Base-by-base conservation (phyloP, 2,329 filamentous ascomycete species). In the Colletotrichum sublineola region DNA sequence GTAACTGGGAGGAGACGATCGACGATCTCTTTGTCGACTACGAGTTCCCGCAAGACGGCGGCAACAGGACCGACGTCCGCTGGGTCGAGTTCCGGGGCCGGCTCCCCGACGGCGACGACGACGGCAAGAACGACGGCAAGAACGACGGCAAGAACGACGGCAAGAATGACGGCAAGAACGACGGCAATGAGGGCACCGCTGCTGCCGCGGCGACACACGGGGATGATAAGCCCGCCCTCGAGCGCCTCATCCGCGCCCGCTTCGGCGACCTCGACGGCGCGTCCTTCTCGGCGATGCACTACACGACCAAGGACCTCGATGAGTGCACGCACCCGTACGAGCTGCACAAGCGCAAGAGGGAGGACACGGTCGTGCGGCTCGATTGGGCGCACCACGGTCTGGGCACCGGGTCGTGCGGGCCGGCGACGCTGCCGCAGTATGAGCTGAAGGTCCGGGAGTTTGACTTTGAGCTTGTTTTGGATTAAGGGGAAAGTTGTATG, bases 1-100 rank as follows among this genome's bases (percentile, higher is more conserved):
- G 89, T 8, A 87, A 85, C 61, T 90, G 85, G 81, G 82, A 82
- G 2, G 75, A 78, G 14, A 75, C 75, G 1, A 81, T 90, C 1
- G 86, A 88, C 58, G 82, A 86, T 1, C 81, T 93, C 0, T 89
- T 86, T 78, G 84, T 87, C 1, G 84, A 88, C 55, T 93, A 92
- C 77, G 91, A 94, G 74, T 90, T 89, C 67, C 92, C 91, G 0
- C 92, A 94, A 78, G 92, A 94, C 71, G 86, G 84, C 42, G 89
- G 90, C 0, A 93, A 93, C 78, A 84, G 89, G 24, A 90, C 88
- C 0, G 91, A 93, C 75, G 87, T 88, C 1, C 83, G 88, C 2
- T 92, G 89, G 87, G 84, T 92, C 4, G 83, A 85, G 78, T 82
- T 89, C 66, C 76, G 79, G 29, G 77, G 77, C 8, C 67, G 75